phyloP scores from a whole-genome alignment of 352 stramenopile genomes.

The Phytophthora fragariae region DNA sequence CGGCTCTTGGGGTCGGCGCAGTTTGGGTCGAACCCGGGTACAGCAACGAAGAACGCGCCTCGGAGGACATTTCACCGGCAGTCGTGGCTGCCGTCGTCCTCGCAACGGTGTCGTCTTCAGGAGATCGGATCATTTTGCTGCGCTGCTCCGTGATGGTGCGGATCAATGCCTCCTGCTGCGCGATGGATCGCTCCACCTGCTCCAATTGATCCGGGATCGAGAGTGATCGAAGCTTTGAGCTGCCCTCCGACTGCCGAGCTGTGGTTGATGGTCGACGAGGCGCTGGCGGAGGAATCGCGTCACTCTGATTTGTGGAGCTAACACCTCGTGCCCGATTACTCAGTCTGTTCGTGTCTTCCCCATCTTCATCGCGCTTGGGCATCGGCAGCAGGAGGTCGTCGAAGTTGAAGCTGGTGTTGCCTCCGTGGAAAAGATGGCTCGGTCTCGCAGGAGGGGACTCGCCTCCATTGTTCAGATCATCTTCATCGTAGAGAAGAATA shows the following conservation, averaged over 20 bases:
- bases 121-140: conserved; percentile 45
- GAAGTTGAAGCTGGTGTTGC: conserved; percentile 54
- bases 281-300: conserved; percentile 30
- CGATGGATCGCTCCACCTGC: conserved; percentile 68
- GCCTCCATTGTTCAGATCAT: conserved; percentile 40
- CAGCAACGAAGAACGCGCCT: conserved; percentile 40
- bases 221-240: conserved; percentile 47
- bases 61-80: conserved; percentile 39
- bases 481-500: conserved; percentile 59
- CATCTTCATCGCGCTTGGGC: conserved; percentile 32
- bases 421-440: conserved; percentile 36
- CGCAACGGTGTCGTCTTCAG: conserved; percentile 35
- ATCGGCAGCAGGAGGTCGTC: conserved; percentile 51
- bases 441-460: conserved; percentile 38
- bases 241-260: conserved; percentile 37
- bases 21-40: conserved; percentile 46
- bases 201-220: conserved; percentile 64
- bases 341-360: conserved; percentile 4
- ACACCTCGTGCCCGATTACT: conserved; percentile 30
- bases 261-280: conserved; percentile 37
- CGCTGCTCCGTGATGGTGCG: conserved; percentile 65
- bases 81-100: conserved; percentile 43
- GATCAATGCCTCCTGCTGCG: conserved; percentile 69
- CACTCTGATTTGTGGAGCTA: conserved; percentile 41
- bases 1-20: conserved; percentile 39